Evolutionary conservation across 495 filamentous ascomycete genomes (phyloP).

Genomic region (Diplogelasinospora grovesii): DNA sequence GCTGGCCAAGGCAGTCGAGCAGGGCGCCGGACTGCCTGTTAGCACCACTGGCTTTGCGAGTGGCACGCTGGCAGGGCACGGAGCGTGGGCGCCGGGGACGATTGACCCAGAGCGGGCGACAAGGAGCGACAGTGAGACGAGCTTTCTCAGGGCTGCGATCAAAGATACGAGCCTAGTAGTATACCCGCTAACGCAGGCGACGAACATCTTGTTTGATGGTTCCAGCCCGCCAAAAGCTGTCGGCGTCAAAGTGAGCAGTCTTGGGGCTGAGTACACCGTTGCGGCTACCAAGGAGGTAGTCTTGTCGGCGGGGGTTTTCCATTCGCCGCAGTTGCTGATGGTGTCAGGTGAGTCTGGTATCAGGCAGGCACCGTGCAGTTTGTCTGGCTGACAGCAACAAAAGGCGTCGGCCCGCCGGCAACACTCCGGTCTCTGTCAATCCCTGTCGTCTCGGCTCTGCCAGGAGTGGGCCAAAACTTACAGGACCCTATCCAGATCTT

Average conservation of each 20-base stretch:
- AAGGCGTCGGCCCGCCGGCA: constrained; percentile 18
- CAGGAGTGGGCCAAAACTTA: constrained; percentile 46
- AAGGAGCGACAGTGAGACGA: constrained; percentile 13
- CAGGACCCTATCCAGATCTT: constrained; percentile 39
- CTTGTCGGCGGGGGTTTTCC: constrained; percentile 44
- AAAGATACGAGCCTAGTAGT: constrained; percentile 4
- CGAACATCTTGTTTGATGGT: constrained; percentile 30
- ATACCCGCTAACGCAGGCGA: constrained; percentile 8
- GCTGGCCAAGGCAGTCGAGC: constrained; percentile 25
- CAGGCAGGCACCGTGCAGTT: too few relatives aligned
- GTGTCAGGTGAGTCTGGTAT: too few relatives aligned
- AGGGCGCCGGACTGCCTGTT: constrained; percentile 27
- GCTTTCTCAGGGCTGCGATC: not conserved
- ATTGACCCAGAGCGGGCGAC: constrained; percentile 18
- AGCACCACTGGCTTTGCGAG: not conserved
- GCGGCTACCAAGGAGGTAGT: constrained; percentile 49
- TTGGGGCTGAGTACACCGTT: constrained; percentile 37
- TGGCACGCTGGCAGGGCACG: not conserved
- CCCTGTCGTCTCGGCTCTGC: constrained; percentile 30
- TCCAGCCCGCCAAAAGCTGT: constrained; percentile 37
- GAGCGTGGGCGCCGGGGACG: not conserved
- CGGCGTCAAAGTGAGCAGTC: constrained; percentile 38
- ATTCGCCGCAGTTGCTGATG: constrained; percentile 37
- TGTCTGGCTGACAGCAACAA: too few relatives aligned
- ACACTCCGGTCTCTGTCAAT: constrained; percentile 26